These are phyloP conservation scores for Monilinia polystroma DNA, from an alignment of 2,329 filamentous ascomycete species.

Conservation along the genomic window DNA sequence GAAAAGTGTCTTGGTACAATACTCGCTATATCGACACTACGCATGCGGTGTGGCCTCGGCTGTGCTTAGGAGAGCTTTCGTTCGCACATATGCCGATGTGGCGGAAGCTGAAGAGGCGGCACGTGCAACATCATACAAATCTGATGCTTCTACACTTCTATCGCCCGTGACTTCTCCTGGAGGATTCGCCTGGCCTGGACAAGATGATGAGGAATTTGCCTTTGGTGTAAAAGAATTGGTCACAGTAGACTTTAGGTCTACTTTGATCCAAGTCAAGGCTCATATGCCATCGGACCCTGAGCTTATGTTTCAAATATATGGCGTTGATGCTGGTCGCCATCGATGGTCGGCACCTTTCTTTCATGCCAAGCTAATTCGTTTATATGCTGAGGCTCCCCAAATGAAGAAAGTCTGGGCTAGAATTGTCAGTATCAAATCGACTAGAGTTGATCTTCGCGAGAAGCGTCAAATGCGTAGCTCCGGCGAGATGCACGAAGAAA, in stretches of 20 bases:
- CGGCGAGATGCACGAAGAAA: conserved; percentile 65
- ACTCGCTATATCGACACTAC: conserved; percentile 93
- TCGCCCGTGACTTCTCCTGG: conserved; percentile 36
- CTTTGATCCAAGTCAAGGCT: conserved; percentile 83
- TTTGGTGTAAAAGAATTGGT: conserved; percentile 60
- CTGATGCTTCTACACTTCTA: conserved; percentile 30
- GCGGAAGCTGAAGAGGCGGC: conserved; percentile 43
- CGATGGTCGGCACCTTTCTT: conserved; percentile 85
- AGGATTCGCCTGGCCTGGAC: conserved; percentile 25
- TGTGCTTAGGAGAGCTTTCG: conserved; percentile 70
- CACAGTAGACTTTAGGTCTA: conserved; percentile 77
- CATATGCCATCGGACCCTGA: conserved; percentile 86
- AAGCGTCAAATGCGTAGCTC: conserved; percentile 64
- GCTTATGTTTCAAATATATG: conserved; percentile 85
- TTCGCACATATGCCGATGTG: conserved; percentile 50
- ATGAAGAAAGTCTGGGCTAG: conserved; percentile 84
- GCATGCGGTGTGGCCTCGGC: conserved; percentile 77
- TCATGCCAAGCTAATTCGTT: conserved; percentile 71
- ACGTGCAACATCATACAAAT: conserved; percentile 31
- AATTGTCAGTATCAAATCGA: conserved; percentile 76
- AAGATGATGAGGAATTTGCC: conserved; percentile 27
- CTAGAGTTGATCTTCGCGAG: conserved; percentile 78
- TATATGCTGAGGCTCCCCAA: conserved; percentile 84
- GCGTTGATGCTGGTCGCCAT: conserved; percentile 78
- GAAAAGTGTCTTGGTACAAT: conserved; percentile 76